These are phyloP conservation scores for Tylopilus sp. DNA, from an alignment of 1,284 basidiomycete genomes.

Conservation along the genomic window DNA sequence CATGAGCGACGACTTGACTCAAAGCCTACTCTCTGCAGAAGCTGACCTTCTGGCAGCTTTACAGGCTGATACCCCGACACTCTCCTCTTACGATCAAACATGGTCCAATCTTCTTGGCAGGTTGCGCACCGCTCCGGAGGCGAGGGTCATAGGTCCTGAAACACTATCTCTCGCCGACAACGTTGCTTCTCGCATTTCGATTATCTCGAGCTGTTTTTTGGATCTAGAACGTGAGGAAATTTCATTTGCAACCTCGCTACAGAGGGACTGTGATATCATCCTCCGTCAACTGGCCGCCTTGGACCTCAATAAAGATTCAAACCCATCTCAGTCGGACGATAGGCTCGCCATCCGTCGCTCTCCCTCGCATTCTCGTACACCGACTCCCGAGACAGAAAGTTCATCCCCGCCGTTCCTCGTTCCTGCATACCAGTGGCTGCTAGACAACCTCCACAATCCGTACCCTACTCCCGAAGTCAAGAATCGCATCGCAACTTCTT, in stretches of 20 bases:
- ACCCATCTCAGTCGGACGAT: neutral
- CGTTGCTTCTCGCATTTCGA: slow-evolving; percentile 18
- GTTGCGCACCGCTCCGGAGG: neutral
- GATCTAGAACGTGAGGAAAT: slow-evolving; percentile 14
- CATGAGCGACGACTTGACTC: slow-evolving; percentile 18
- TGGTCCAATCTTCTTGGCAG: slow-evolving; percentile 11
- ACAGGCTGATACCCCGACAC: neutral
- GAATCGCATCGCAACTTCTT: slow-evolving; percentile 20
- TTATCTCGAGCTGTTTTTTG: slow-evolving; percentile 15
- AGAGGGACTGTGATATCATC: slow-evolving; percentile 7
- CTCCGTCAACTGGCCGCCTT: slow-evolving; percentile 13
- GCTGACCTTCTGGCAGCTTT: slow-evolving; percentile 15
- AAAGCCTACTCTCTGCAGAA: slow-evolving; percentile 10
- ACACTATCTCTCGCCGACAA: slow-evolving; percentile 5
- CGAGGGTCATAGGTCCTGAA: neutral
- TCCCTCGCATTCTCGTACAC: neutral
- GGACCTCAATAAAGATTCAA: neutral
- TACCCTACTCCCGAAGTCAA: slow-evolving; percentile 54
- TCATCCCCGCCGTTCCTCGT: neutral
- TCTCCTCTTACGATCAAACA: slow-evolving; percentile 12
- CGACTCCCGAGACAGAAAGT: fast-evolving
- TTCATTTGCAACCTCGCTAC: neutral
- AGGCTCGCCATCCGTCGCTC: too few species aligned
- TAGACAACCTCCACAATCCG: slow-evolving; percentile 60
- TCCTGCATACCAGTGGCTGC: slow-evolving; percentile 44